Evolutionary conservation across 345 rosid genomes (phyloP).

Genomic region (Boechera retrofracta): DNA sequence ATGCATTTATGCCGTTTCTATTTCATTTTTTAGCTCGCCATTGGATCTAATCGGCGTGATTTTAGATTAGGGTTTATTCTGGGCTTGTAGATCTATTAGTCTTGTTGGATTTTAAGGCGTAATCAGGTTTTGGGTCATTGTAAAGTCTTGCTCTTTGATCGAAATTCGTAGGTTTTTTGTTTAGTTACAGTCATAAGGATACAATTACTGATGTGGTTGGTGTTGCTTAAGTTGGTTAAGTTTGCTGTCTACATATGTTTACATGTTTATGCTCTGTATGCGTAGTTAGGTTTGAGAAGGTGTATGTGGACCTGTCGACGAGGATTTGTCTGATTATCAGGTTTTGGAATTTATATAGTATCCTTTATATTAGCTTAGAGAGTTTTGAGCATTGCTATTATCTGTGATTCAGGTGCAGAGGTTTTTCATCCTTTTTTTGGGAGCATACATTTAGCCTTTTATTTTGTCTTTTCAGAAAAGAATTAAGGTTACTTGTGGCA

Average conservation of each 20-base stretch:
- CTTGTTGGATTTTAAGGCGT: neutral
- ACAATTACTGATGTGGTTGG: conserved; percentile 3
- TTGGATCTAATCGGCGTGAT: conserved; percentile 30
- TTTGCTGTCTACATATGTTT: neutral
- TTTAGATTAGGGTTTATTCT: conserved; percentile 32
- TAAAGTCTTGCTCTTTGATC: conserved; percentile 15
- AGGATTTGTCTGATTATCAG: too few relatives aligned
- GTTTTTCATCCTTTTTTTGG: too few relatives aligned
- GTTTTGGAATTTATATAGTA: too few relatives aligned
- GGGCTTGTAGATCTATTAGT: conserved; percentile 22
- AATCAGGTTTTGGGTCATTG: conserved; percentile 3
- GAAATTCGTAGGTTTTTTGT: neutral
- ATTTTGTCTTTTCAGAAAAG: too few relatives aligned
- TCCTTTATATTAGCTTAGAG: too few relatives aligned
- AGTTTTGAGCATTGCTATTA: neutral
- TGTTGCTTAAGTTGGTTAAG: neutral
- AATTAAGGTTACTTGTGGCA: neutral
- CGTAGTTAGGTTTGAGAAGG: neutral
- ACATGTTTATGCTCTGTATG: neutral
- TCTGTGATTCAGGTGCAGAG: too few relatives aligned
- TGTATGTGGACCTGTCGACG: too few relatives aligned
- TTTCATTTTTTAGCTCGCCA: neutral
- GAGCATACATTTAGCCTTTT: too few relatives aligned
- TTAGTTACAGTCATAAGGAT: conserved; percentile 2
- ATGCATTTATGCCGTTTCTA: conserved; percentile 7